Base-by-base conservation (phyloP, 768 basidiomycete genomes). In the Dentipellis fragilis region DNA sequence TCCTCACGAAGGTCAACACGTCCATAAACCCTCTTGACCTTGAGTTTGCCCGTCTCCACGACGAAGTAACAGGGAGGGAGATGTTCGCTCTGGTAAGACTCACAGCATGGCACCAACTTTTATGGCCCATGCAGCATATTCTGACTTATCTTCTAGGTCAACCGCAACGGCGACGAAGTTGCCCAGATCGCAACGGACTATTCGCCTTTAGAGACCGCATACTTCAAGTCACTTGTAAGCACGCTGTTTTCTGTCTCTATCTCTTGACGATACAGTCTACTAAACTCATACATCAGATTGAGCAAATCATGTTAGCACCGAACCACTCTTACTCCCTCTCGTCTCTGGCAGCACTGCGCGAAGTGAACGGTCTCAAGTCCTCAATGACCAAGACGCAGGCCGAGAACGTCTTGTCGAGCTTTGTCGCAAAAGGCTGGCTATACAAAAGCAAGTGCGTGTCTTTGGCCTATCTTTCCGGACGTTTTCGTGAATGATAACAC, bases 141-240 rank as follows among this genome's bases (percentile, higher is more conserved):
- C 17, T 10, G 5, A 14, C 19, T 36, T 4, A 37, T n/a, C 9
- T 38, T 49, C 3, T 54, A 93, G 91, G 83, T 90, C 47, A 95
- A 94, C 65, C 72, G 77, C 9, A 88, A 83, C 58, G 84, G 82
- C 16, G 92, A 94, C 63, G 84, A 84, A 53, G 76, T 93, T 36
- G 86, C 92, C 0, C 90, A 91, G 65, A 69, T 89, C 66, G 92
- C 91, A 3, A 91, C 89, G 0, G 87, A 89, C 40, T 95, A 93
- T 64, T 79, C 78, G 1, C 73, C 89, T 0, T 71, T 73, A 35
- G 92, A 95, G 68, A 92, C 93, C 52, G 75, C 82, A 0, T 93
- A 82, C 71, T 93, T 93, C 76, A 91, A 85, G 71, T 81, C 82
- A 4, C 73, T 93, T 57, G 92, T 91, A 64, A 22, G 54, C n/a